These are phyloP conservation scores for Trypanosoma brucei DNA, from an alignment of 208 protist species.

Conservation along the genomic window DNA sequence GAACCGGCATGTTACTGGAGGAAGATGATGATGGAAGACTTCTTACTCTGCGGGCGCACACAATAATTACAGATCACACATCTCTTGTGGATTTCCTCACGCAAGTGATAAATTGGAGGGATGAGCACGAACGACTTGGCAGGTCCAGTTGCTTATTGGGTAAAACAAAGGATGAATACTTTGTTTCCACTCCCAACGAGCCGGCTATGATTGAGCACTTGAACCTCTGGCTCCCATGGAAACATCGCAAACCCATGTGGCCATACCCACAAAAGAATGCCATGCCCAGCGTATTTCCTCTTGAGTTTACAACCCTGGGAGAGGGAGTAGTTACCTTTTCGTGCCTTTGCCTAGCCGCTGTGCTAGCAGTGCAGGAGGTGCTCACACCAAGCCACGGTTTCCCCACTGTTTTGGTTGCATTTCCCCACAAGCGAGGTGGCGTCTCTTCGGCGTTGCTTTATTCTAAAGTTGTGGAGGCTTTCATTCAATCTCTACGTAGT, in stretches of 20 bases:
- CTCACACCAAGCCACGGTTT: slow-evolving; percentile 7
- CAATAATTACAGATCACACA: slow-evolving; percentile 31
- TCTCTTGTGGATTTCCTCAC: slow-evolving; percentile 14
- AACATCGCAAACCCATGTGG: slow-evolving; percentile 58
- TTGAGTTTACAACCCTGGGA: slow-evolving; percentile 1
- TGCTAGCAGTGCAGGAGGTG: slow-evolving; percentile 22
- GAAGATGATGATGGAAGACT: slow-evolving; percentile 1
- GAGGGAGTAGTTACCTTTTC: slow-evolving; percentile 9
- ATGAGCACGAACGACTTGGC: background rate
- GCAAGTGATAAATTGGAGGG: background rate
- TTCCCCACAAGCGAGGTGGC: slow-evolving; percentile 10
- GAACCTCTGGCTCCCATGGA: slow-evolving; percentile 74
- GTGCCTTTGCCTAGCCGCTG: slow-evolving; percentile 21
- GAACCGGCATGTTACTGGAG: slow-evolving; percentile 19
- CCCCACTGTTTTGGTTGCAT: slow-evolving; percentile 20
- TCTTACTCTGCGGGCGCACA: slow-evolving; percentile 26
- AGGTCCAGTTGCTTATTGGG: background rate
- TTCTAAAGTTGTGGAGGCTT: slow-evolving; percentile 28
- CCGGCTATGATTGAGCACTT: slow-evolving; percentile 24
- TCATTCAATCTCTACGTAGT: slow-evolving; percentile 27
- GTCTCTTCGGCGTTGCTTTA: slow-evolving; percentile 31
- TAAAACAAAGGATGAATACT: background rate
- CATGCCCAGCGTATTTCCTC: slow-evolving; percentile 15
- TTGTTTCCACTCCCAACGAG: background rate
- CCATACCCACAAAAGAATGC: slow-evolving; percentile 30